Evolutionary conservation across 2,329 filamentous ascomycete genomes (phyloP).

Genomic region (Ilyonectria sp.): DNA sequence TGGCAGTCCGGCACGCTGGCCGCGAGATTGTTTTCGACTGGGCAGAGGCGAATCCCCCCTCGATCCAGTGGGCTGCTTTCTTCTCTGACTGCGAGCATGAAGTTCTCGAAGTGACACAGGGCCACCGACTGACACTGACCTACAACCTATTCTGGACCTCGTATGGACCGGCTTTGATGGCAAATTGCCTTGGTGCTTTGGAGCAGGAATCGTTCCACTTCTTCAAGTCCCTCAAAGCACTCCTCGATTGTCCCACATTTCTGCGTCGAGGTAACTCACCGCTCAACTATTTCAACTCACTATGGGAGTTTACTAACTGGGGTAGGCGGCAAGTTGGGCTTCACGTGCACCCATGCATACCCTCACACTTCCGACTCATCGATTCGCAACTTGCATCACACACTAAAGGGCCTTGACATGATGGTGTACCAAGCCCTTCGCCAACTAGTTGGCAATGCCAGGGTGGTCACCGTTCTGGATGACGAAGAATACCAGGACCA

Average conservation of each 20-base stretch:
- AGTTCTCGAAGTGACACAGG: slow-evolving; percentile 63
- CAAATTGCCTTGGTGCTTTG: slow-evolving; percentile 16
- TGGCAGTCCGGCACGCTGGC: slow-evolving; percentile 60
- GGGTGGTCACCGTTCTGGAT: slow-evolving; percentile 23
- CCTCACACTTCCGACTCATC: slow-evolving; percentile 54
- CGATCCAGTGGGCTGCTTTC: slow-evolving; percentile 65
- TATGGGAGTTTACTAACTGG: background rate
- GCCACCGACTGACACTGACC: slow-evolving; percentile 70
- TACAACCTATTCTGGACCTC: slow-evolving; percentile 66
- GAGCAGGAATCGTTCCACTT: slow-evolving; percentile 34
- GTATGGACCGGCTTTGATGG: slow-evolving; percentile 50
- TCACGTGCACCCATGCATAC: slow-evolving; percentile 64
- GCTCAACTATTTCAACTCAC: accelerated
- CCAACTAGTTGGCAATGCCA: slow-evolving; percentile 13
- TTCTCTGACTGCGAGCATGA: slow-evolving; percentile 69
- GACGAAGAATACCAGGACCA: background rate
- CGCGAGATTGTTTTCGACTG: slow-evolving; percentile 59
- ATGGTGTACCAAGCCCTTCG: slow-evolving; percentile 53
- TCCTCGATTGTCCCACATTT: slow-evolving; percentile 12
- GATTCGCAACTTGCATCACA: slow-evolving; percentile 47
- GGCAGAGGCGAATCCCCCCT: slow-evolving; percentile 36
- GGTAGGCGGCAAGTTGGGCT: slow-evolving; percentile 60
- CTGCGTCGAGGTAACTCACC: slow-evolving; percentile 11
- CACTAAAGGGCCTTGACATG: slow-evolving; percentile 64
- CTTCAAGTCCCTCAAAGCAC: slow-evolving; percentile 16